Percentiles rank a stretch among this genome's conserved stretches.
Evolutionary conservation across 768 basidiomycete species (phyloP).

Genomic region (Macrolepiota fuliginosa): DNA sequence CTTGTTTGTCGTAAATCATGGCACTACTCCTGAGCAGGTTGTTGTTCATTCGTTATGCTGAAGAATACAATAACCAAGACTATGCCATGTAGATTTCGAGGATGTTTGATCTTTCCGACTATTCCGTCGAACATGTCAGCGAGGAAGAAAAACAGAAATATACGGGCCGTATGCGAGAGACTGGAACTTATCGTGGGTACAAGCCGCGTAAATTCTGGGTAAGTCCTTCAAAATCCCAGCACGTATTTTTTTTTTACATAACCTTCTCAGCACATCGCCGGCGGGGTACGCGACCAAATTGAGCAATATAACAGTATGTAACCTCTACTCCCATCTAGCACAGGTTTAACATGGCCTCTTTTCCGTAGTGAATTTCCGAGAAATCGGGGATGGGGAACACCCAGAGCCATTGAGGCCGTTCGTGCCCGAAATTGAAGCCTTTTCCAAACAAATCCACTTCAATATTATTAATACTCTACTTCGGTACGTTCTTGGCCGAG

Average conservation of each 20-base stretch:
- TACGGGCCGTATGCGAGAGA: constrained; percentile 36
- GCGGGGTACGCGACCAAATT: constrained; percentile 41
- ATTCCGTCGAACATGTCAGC: constrained; percentile 37
- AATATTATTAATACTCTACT: constrained; percentile 35
- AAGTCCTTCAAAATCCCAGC: not conserved
- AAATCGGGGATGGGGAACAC: constrained; percentile 31
- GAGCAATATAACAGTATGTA: constrained; percentile 41
- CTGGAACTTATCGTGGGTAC: constrained; percentile 51
- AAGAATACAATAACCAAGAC: not conserved
- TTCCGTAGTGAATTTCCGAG: constrained; percentile 27
- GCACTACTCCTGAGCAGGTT: constrained; percentile 40
- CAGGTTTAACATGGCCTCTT: not conserved
- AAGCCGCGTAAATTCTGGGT: constrained; percentile 52
- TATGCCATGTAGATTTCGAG: constrained; percentile 23
- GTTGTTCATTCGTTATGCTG: not conserved
- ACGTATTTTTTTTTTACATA: not conserved
- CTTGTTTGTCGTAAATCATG: constrained; percentile 50
- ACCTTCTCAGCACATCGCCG: constrained; percentile 33
- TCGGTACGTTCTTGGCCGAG: constrained; percentile 16
- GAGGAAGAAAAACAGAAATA: constrained; percentile 42
- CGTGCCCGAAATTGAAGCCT: constrained; percentile 32
- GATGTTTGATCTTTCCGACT: constrained; percentile 46
- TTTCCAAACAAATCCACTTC: constrained; percentile 33
- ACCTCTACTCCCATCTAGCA: not conserved
- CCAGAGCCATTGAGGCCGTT: constrained; percentile 35